These are phyloP conservation scores for Backusella mclennaniae DNA, from an alignment of 192 early-diverging fungal species.

Conservation along the genomic window DNA sequence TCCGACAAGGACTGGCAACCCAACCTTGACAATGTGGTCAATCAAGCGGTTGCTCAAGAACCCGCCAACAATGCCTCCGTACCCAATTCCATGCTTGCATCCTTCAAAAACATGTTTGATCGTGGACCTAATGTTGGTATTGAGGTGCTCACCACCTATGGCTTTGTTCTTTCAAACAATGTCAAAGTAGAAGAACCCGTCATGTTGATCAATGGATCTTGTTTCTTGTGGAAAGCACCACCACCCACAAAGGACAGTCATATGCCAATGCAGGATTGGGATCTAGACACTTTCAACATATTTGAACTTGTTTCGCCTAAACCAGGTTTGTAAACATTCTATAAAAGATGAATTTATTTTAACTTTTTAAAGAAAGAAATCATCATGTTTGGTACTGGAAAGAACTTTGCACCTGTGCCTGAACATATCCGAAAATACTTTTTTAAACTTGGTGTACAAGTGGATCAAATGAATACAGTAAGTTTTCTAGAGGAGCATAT, in stretches of 20 bases:
- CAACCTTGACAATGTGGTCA: neutral
- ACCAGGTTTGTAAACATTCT: constrained; percentile 38
- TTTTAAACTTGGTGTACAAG: constrained; percentile 51
- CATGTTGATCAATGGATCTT: constrained; percentile 50
- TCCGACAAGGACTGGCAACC: constrained; percentile 7
- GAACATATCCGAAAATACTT: constrained; percentile 45
- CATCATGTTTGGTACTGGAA: constrained; percentile 57
- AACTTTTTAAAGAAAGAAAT: constrained; percentile 29
- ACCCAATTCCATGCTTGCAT: constrained; percentile 3
- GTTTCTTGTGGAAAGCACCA: constrained; percentile 60
- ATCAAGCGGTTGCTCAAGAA: constrained; percentile 7
- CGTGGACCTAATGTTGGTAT: constrained; percentile 41
- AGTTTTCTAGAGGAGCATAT: neutral
- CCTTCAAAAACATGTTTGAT: constrained; percentile 60
- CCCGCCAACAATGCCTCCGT: neutral
- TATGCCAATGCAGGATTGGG: constrained; percentile 37
- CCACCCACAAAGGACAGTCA: neutral
- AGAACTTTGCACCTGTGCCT: constrained; percentile 50
- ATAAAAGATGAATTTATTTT: too few species aligned
- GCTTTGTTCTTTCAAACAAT: constrained; percentile 51
- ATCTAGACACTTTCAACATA: constrained; percentile 47
- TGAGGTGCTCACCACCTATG: constrained; percentile 48
- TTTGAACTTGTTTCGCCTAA: constrained; percentile 55
- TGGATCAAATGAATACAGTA: constrained; percentile 62
- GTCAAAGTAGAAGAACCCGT: constrained; percentile 46